Evolutionary conservation across 1,284 basidiomycete genomes (phyloP).

Genomic region (Fomitopsis palustris): DNA sequence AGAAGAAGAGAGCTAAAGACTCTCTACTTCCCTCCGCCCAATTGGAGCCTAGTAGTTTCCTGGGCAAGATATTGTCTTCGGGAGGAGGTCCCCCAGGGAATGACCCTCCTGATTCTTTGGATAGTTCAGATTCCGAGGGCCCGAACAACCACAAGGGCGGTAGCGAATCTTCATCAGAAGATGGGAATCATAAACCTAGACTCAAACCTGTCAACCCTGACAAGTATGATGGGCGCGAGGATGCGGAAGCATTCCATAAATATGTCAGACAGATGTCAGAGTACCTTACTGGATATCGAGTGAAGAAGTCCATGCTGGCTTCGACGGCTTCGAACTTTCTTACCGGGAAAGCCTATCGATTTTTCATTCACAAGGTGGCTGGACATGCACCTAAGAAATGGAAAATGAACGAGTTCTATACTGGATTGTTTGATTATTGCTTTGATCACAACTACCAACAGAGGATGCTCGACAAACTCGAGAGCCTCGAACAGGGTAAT

Average conservation of each 20-base stretch:
- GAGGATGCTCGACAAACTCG: slow-evolving; percentile 13
- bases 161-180: too few species aligned
- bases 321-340: slow-evolving; percentile 19
- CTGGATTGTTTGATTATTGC: slow-evolving; percentile 39
- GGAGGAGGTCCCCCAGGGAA: neutral
- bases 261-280: slow-evolving; percentile 2
- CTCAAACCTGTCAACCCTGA: slow-evolving; percentile 8
- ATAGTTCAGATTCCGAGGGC: neutral
- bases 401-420: slow-evolving; percentile 27
- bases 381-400: slow-evolving; percentile 15
- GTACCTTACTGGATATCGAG: slow-evolving; percentile 5
- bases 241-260: slow-evolving; percentile 6
- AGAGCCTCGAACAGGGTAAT: slow-evolving; percentile 11
- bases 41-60: slow-evolving; percentile 1
- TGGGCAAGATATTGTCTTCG: neutral
- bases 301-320: neutral
- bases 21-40: neutral
- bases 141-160: too few species aligned
- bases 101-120: neutral
- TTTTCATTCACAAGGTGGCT: slow-evolving; percentile 33
- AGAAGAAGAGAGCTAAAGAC: too few species aligned
- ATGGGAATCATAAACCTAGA: neutral
- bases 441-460: slow-evolving; percentile 37
- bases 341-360: slow-evolving; percentile 34
- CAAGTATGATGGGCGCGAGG: neutral